Evolutionary conservation across 2,329 filamentous ascomycete genomes (phyloP).

Genomic region (Colletotrichum trifolii): DNA sequence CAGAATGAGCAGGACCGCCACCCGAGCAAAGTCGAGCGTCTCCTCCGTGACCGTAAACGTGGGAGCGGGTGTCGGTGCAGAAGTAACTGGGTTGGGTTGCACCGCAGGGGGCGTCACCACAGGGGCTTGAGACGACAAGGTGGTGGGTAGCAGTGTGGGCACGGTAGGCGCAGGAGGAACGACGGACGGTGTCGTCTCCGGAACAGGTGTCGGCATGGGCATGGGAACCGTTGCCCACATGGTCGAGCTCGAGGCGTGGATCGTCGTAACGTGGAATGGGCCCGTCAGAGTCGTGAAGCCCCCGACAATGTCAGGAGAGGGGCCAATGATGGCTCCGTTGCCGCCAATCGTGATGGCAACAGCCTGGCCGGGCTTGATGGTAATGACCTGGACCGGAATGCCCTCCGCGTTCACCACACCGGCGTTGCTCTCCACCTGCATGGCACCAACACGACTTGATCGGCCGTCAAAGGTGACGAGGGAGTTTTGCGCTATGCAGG

Average conservation of each 20-base stretch:
- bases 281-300: conserved; percentile 42
- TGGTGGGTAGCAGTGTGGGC: background rate
- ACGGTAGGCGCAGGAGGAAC: conserved; percentile 23
- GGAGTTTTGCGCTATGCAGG: conserved; percentile 87
- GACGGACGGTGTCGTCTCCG: conserved; percentile 32
- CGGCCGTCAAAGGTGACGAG: conserved; percentile 83
- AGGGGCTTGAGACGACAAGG: conserved; percentile 3
- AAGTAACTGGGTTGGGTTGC: conserved; percentile 16
- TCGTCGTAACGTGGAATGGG: conserved; percentile 37
- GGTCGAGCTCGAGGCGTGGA: conserved; percentile 40
- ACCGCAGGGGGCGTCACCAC: conserved; percentile 35
- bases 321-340: conserved; percentile 34
- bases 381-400: conserved; percentile 40
- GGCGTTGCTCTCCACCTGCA: conserved; percentile 38
- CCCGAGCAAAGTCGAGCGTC: conserved; percentile 71
- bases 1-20: conserved; percentile 70
- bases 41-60: conserved; percentile 64
- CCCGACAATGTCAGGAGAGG: conserved; percentile 35
- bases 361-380: conserved; percentile 42
- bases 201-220: conserved; percentile 40
- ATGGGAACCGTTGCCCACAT: conserved; percentile 46
- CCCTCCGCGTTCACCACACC: conserved; percentile 25
- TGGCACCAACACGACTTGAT: conserved; percentile 48
- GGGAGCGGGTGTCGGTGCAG: conserved; percentile 39
- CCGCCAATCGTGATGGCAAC: conserved; percentile 49